Evolutionary conservation across 441 rosid genomes (phyloP), one percentile per base, ranked within the genome.

Genomic region (Gossypium davidsonii): DNA sequence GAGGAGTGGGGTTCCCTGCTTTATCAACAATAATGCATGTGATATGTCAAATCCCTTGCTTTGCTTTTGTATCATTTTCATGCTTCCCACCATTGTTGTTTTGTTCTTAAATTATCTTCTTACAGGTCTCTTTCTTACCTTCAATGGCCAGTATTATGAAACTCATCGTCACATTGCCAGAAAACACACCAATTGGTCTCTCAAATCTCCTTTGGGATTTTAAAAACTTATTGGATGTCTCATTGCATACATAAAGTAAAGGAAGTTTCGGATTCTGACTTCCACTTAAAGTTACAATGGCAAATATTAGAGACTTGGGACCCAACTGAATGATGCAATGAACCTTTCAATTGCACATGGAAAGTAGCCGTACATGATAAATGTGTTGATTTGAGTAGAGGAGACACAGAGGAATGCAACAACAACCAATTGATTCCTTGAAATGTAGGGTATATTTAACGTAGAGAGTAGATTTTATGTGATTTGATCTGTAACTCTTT

Each of bases 261-360:
- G 72, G 81, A 81, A 51, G 52, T 52, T 46, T 72, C 73, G 79
- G 83, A n/a, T 48, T 48, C 52, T 81, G 86, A 83, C 80, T 78
- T 83, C 84, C 87, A 85, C 81, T 84, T 67, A 46, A 70, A 74
- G 72, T 76, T 63, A 77, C 72, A 56, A 67, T 82, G 77, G 71
- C 76, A 3, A 73, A 58, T 42, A 74, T 69, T 81, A 74, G 28
- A 67, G 62, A 68, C 23, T 64, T 58, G 3, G 81, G 70, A 31
- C 76, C 88, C 84, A 81, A 74, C 80, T 64, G 79, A 73, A 67
- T 76, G 72, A 68, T 77, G 77, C 75, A 75, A 77, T 76, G 58
- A 53, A 76, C 75, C 61, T 46, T 70, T 11, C n/a, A 17, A 74
- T 67, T 60, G 67, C 67, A 73, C 14, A 26, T 10, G 42, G 55